phyloP scores from a whole-genome alignment of 1,139 yeast genomes.

The Lodderomyces beijingensis region DNA sequence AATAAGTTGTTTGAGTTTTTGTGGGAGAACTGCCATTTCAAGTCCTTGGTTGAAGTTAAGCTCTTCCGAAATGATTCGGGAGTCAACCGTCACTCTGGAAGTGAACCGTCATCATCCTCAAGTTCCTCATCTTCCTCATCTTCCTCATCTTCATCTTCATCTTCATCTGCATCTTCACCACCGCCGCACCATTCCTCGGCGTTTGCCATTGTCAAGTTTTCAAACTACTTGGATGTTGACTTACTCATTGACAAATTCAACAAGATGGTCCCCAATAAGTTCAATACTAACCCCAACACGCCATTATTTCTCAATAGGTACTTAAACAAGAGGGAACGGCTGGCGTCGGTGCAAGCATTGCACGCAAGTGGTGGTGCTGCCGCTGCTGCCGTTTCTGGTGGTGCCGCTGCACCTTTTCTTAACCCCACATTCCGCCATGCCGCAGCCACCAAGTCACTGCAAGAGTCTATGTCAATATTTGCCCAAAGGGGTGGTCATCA shows the following conservation, averaged over 20 bases:
- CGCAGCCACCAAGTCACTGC: not conserved
- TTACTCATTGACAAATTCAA: constrained; percentile 20
- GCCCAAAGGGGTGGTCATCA: not conserved
- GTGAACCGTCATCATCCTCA: constrained; percentile 1
- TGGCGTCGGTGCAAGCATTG: constrained; percentile 7
- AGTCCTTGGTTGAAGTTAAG: constrained; percentile 26
- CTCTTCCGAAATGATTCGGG: constrained; percentile 18
- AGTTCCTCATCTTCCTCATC: constrained; percentile 1
- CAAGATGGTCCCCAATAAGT: constrained; percentile 22
- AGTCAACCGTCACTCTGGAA: not conserved
- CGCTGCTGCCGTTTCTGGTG: not conserved
- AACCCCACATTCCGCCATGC: not conserved
- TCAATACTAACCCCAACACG: constrained; percentile 24
- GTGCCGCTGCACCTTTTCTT: constrained; percentile 1
- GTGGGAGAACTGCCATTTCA: constrained; percentile 21
- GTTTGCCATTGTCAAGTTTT: constrained; percentile 35
- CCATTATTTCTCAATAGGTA: constrained; percentile 27
- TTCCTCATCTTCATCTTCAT: not conserved
- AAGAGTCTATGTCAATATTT: not conserved
- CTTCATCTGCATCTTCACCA: constrained; percentile 1
- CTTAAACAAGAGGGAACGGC: constrained; percentile 25
- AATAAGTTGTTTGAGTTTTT: constrained; percentile 23
- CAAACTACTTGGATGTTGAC: constrained; percentile 36
- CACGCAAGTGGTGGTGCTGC: too few species aligned
- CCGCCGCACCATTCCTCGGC: constrained; percentile 9